These are phyloP conservation scores for Solanum peruvianum DNA, from an alignment of 257 asterid genomes.

Conservation along the genomic window DNA sequence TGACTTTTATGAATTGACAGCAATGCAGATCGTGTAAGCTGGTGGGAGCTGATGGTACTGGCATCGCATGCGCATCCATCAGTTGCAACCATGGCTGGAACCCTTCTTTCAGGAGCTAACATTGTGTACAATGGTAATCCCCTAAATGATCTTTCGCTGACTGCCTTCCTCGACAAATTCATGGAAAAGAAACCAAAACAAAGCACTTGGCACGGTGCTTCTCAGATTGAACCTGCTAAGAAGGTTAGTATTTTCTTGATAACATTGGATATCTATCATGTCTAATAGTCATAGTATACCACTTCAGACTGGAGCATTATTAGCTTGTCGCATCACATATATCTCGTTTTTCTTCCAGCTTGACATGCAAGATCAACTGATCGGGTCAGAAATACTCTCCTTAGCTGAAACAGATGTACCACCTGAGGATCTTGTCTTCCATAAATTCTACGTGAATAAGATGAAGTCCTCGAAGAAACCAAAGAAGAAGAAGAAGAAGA, in stretches of 20 bases:
- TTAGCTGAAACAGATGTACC: slow-evolving; percentile 69
- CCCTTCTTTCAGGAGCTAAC: slow-evolving; percentile 82
- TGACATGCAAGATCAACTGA: slow-evolving; percentile 66
- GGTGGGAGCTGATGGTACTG: slow-evolving; percentile 83
- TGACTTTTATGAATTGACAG: slow-evolving; percentile 25
- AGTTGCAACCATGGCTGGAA: slow-evolving; percentile 86
- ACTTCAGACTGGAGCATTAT: background rate
- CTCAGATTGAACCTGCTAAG: slow-evolving; percentile 85
- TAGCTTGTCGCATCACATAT: background rate
- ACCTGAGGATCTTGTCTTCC: slow-evolving; percentile 89
- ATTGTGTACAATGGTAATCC: slow-evolving; percentile 87
- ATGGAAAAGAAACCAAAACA: slow-evolving; percentile 95
- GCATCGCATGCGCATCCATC: slow-evolving; percentile 94
- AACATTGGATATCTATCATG: background rate
- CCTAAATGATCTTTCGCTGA: slow-evolving; percentile 63
- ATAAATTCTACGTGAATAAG: slow-evolving; percentile 71
- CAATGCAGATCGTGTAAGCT: slow-evolving; percentile 80
- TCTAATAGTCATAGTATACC: background rate
- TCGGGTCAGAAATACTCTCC: slow-evolving; percentile 70
- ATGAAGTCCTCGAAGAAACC: slow-evolving; percentile 55
- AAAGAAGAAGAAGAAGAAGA: slow-evolving; percentile 66
- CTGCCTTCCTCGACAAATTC: slow-evolving; percentile 84
- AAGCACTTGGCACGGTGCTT: slow-evolving; percentile 81
- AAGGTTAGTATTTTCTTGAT: slow-evolving; percentile 33
- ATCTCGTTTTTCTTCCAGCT: slow-evolving; percentile 23